These are phyloP conservation scores for Fragaria nilgerrensis DNA, from an alignment of 306 rosid genomes.

Conservation along the genomic window DNA sequence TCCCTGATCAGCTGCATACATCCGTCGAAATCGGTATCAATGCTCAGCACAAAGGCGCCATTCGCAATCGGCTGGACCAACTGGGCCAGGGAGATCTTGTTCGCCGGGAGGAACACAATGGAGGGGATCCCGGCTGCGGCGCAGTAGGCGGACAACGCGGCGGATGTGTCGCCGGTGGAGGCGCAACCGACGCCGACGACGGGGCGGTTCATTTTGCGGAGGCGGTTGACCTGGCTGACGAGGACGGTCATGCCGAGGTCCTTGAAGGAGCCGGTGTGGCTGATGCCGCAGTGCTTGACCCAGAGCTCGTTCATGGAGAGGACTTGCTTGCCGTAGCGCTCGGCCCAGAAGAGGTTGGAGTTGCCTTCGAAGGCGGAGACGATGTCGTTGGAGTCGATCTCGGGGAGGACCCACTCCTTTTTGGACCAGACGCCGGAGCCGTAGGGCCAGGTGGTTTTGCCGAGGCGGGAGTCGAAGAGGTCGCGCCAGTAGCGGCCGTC, in stretches of 20 bases:
- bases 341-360: constrained; percentile 87
- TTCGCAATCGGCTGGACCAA: constrained; percentile 84
- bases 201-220: constrained; percentile 60
- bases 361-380: constrained; percentile 78
- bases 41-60: constrained; percentile 73
- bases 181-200: constrained; percentile 87
- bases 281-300: constrained; percentile 88
- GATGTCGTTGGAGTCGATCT: constrained; percentile 68
- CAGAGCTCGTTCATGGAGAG: constrained; percentile 72
- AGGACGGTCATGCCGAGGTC: constrained; percentile 87
- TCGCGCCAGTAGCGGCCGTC: constrained; percentile 73
- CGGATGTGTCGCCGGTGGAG: constrained; percentile 78
- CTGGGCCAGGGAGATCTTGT: constrained; percentile 68
- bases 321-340: constrained; percentile 72
- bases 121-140: constrained; percentile 75
- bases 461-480: constrained; percentile 74
- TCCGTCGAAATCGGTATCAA: constrained; percentile 85
- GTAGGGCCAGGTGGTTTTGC: constrained; percentile 84
- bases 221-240: constrained; percentile 80
- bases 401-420: constrained; percentile 84
- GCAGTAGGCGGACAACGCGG: constrained; percentile 74
- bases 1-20: constrained; percentile 79
- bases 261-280: constrained; percentile 83
- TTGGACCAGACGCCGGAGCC: constrained; percentile 90
- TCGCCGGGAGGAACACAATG: constrained; percentile 67